Evolutionary conservation across 306 rosid genomes (phyloP).

Genomic region (Acacia melanoxylon): DNA sequence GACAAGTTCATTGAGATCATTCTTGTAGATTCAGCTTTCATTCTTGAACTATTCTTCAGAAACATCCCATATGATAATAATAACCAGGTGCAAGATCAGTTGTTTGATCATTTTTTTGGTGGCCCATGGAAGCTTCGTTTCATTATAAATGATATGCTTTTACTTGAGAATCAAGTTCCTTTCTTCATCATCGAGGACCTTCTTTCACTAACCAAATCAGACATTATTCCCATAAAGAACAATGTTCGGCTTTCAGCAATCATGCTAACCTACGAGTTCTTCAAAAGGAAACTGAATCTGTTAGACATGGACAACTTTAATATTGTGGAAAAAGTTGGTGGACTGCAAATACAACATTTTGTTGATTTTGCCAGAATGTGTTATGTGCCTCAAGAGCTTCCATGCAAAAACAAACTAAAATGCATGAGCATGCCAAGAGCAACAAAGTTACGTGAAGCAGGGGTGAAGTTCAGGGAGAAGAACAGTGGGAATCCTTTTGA

Average conservation of each 20-base stretch:
- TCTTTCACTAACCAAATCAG: no score
- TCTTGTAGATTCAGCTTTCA: conserved; percentile 1
- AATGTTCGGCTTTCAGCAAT: background rate
- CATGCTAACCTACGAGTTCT: background rate
- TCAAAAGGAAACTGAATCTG: background rate
- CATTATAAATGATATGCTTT: no score
- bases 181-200: no score
- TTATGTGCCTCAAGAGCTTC: background rate
- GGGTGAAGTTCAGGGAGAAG: conserved; percentile 24
- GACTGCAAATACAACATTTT: background rate
- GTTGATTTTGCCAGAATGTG: background rate
- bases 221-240: no score
- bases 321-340: background rate
- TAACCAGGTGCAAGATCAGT: no score
- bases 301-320: conserved; percentile 23
- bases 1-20: conserved; percentile 3
- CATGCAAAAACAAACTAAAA: background rate
- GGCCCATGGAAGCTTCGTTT: no score
- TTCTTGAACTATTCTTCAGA: no score
- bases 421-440: background rate
- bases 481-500: conserved; percentile 5
- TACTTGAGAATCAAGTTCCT: no score
- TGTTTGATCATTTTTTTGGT: no score
- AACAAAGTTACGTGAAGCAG: conserved; percentile 28
- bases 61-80: no score